These are phyloP conservation scores for Epichloe glyceriae DNA, from an alignment of 2,329 filamentous ascomycete genomes.

Conservation along the genomic window DNA sequence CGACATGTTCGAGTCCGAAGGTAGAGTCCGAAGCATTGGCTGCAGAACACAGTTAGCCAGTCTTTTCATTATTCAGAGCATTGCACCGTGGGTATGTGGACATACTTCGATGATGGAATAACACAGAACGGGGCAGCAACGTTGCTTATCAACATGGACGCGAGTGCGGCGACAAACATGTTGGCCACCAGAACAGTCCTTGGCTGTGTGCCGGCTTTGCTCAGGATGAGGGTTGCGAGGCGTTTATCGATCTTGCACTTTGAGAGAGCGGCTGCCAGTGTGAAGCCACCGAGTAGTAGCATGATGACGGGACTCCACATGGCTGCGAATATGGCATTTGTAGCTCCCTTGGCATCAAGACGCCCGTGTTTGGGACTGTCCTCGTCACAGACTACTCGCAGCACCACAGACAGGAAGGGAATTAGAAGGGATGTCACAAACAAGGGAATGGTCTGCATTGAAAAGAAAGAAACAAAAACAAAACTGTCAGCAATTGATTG, in stretches of 20 bases:
- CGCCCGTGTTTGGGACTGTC: conserved; percentile 44
- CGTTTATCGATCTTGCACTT: conserved; percentile 98
- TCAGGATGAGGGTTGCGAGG: conserved; percentile 89
- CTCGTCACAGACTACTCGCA: conserved; percentile 73
- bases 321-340: conserved; percentile 73
- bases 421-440: conserved; percentile 93
- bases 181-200: conserved; percentile 85
- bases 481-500: conserved; percentile 5
- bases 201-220: conserved; percentile 87
- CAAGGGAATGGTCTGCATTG: conserved; percentile 67
- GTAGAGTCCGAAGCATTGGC: conserved; percentile 88
- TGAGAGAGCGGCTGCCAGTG: conserved; percentile 83
- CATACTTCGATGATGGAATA: conserved; percentile 90
- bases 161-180: conserved; percentile 96
- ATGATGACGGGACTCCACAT: conserved; percentile 99
- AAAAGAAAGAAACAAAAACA: neutral
- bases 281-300: conserved; percentile 91
- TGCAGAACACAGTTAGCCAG: conserved; percentile 19
- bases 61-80: neutral
- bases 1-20: conserved; percentile 80
- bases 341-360: conserved; percentile 67
- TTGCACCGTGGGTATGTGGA: neutral
- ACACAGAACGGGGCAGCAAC: conserved; percentile 90
- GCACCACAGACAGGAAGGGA: conserved; percentile 79
- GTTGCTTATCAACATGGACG: conserved; percentile 98